phyloP scores from a whole-genome alignment of 176 grass and related monocot species.

The Cymbopogon citratus region DNA sequence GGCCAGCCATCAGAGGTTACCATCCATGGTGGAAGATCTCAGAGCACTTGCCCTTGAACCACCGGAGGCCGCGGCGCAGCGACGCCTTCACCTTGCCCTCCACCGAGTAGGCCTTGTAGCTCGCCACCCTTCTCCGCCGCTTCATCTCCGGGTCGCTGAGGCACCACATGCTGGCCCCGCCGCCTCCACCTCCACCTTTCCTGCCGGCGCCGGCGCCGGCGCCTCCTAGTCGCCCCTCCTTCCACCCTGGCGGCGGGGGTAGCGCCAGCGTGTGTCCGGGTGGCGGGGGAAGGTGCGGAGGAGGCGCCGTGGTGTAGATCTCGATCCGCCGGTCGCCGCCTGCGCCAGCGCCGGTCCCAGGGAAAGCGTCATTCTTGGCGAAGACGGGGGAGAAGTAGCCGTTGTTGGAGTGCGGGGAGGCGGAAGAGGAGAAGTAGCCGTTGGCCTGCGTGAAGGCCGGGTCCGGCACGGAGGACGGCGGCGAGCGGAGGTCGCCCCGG shows the following conservation, averaged over 20 bases:
- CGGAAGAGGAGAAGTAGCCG: constrained; percentile 30
- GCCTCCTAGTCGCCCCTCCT: constrained; percentile 26
- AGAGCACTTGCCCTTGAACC: constrained; percentile 86
- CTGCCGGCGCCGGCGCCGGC: background rate
- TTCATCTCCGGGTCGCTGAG: constrained; percentile 86
- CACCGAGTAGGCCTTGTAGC: constrained; percentile 84
- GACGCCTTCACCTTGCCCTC: constrained; percentile 79
- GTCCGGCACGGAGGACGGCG: constrained; percentile 29
- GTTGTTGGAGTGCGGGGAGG: constrained; percentile 24
- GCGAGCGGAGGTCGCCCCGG: constrained; percentile 41
- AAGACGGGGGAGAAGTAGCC: constrained; percentile 26
- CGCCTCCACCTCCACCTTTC: background rate
- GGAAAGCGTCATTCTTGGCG: constrained; percentile 19
- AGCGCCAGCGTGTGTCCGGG: constrained; percentile 40
- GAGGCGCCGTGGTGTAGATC: constrained; percentile 47
- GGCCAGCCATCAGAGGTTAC: constrained; percentile 33
- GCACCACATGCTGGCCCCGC: constrained; percentile 50
- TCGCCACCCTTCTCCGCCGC: constrained; percentile 63
- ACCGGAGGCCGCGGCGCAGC: constrained; percentile 53
- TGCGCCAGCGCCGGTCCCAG: constrained; percentile 20
- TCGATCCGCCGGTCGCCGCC: constrained; percentile 43
- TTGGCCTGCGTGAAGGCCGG: constrained; percentile 37
- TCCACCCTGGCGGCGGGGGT: constrained; percentile 35
- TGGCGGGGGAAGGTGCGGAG: constrained; percentile 14
- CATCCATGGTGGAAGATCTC: constrained; percentile 73